These are phyloP conservation scores for Gamsiella multidivaricata DNA, from an alignment of 192 early-diverging fungal genomes.

Conservation along the genomic window DNA sequence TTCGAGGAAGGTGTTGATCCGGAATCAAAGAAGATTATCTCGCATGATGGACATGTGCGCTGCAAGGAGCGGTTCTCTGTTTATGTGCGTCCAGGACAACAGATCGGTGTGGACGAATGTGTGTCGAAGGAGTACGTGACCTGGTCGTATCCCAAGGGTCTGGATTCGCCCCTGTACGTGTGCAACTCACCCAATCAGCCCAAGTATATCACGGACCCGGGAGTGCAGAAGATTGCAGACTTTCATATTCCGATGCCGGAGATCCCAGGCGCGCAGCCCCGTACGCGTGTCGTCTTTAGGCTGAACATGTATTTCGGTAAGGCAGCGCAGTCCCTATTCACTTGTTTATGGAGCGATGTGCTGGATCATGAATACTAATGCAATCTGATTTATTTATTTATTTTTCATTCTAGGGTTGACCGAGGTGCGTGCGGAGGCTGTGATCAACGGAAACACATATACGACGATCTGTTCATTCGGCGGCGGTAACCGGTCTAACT, in stretches of 20 bases:
- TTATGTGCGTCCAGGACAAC: slow-evolving; percentile 54
- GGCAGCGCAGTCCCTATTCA: neutral
- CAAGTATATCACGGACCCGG: slow-evolving; percentile 56
- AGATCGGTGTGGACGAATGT: slow-evolving; percentile 52
- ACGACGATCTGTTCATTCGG: slow-evolving; percentile 61
- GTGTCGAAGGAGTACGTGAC: slow-evolving; percentile 52
- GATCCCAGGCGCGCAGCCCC: slow-evolving; percentile 44
- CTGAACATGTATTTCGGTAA: slow-evolving; percentile 53
- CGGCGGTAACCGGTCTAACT: neutral
- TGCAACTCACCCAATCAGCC: slow-evolving; percentile 52
- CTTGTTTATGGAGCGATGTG: neutral
- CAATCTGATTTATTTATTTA: no score
- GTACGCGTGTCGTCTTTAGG: slow-evolving; percentile 56
- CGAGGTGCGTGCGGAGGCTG: slow-evolving; percentile 61
- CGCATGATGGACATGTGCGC: slow-evolving; percentile 58
- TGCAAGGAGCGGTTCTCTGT: slow-evolving; percentile 64
- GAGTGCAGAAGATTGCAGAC: slow-evolving; percentile 58
- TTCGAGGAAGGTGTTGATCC: slow-evolving; percentile 64
- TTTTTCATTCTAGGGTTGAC: slow-evolving; percentile 50
- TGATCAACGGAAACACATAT: slow-evolving; percentile 60
- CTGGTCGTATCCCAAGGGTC: slow-evolving; percentile 47
- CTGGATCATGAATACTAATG: neutral
- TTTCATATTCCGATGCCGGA: slow-evolving; percentile 58
- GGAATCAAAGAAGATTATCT: slow-evolving; percentile 55
- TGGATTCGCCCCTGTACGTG: slow-evolving; percentile 46